Base-by-base conservation (phyloP, 495 filamentous ascomycete genomes). In the Aspergillus haitiensis region DNA sequence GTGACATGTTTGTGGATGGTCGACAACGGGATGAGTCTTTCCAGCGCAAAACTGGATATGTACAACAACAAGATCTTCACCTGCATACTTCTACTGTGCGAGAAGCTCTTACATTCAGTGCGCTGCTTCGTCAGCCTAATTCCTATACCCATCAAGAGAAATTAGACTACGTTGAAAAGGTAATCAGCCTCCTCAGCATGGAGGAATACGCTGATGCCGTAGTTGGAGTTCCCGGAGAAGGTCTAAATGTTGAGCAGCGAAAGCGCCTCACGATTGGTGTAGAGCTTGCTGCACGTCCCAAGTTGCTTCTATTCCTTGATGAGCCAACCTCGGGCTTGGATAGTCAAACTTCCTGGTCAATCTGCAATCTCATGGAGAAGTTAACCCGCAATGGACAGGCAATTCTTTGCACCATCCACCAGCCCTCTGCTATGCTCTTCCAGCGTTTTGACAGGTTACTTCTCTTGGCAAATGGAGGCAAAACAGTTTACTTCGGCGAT, bases 11-110 rank as follows among this genome's bases (percentile, higher is more conserved):
- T 6, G 78, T 85, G 2, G 77, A 84, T 63, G 82, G 82, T 10
- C 56, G 65, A 11, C 70, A 67, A 2, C 72, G 86, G 13, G 89
- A 94, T 64, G 74, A 80, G 12, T 90, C 88, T 0, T 96, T 96
- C 79, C 91, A 93, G 68, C 85, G 92, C 36, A 93, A 93, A 74
- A 95, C 91, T 4, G 92, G 92, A n/a, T 97, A 96, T 64, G 93
- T 92, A 12, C 90, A 97, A 67, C 93, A 97, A 68, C 92, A 96
- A 71, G 93, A 97, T 83, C 80, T 97, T 1, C 92, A 95, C 72
- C 78, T 93, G 7, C 75, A 86, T 15, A 93, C 91, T 0, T 84
- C 86, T 0, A 97, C 92, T 6, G 92, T 96, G 33, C 84, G 92
- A 37, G 93, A 82, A 65, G 90, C 93, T 27, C 80, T 97, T 16